Percentiles rank a stretch among this genome's conserved stretches.
Evolutionary conservation across 176 grass and related monocot species (phyloP).

Genomic region (Otatea glauca): DNA sequence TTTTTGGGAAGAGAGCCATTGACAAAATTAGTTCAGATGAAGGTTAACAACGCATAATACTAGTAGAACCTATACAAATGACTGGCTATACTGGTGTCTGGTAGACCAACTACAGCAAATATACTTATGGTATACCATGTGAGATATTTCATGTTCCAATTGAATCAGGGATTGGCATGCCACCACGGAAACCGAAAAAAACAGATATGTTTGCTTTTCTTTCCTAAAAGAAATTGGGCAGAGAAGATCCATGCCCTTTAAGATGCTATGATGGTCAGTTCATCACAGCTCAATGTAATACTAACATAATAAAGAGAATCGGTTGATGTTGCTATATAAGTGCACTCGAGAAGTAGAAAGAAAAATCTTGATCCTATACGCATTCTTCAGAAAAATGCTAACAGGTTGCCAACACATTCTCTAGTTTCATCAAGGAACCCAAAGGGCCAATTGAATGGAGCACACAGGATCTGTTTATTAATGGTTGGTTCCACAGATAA

Average conservation of each 20-base stretch:
- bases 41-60: neutral
- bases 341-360: neutral
- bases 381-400: neutral
- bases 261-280: neutral
- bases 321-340: neutral
- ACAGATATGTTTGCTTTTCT: neutral
- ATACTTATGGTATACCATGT: neutral
- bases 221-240: neutral
- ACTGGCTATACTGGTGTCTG: too few relatives aligned
- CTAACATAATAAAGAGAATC: neutral
- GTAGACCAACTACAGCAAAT: neutral
- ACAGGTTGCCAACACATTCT: neutral
- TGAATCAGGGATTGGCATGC: neutral
- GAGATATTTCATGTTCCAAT: neutral
- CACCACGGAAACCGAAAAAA: neutral
- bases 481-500: neutral
- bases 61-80: neutral
- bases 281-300: neutral
- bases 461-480: neutral
- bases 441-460: neutral
- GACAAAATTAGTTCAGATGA: constrained; percentile 12
- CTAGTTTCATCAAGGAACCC: neutral
- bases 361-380: neutral
- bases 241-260: neutral
- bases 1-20: neutral